A percentile compares a stretch with the other conserved stretches of the same genome.
Conservation (phyloP, 164 flowering plant species). For the Dillenia turbinata region DNA sequence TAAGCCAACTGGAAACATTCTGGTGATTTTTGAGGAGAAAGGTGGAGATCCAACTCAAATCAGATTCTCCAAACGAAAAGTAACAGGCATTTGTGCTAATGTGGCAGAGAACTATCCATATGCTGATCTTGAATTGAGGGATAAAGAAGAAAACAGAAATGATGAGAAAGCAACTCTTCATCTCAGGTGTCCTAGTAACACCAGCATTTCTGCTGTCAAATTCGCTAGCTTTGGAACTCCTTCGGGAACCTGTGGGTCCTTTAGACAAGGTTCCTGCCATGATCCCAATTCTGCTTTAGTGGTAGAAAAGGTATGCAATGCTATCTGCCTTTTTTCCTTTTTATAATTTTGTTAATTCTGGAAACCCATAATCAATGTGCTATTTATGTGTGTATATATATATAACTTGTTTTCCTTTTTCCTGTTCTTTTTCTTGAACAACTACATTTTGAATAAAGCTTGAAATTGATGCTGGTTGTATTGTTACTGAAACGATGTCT, state of each 20-base stretch:
- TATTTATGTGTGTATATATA: too few species aligned
- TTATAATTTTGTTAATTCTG: neutral
- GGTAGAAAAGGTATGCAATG: constrained; percentile 52
- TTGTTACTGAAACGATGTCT: too few species aligned
- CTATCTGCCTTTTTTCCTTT: neutral
- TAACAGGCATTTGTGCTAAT: constrained; percentile 39
- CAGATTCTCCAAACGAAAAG: constrained; percentile 59
- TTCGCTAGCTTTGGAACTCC: constrained; percentile 95
- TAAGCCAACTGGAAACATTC: constrained; percentile 73
- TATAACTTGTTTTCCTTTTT: too few species aligned
- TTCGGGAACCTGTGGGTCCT: constrained; percentile 71
- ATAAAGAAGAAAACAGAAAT: constrained; percentile 8
- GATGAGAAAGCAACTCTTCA: constrained; percentile 28
- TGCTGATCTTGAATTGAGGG: constrained; percentile 24
- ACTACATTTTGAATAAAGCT: too few species aligned
- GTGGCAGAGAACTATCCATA: constrained; percentile 65
- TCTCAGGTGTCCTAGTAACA: constrained; percentile 53
- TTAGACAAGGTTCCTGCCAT: constrained; percentile 56
- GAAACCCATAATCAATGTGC: neutral
- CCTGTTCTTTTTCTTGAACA: too few species aligned
- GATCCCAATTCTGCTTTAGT: constrained; percentile 52
- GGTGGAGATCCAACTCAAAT: constrained; percentile 90
- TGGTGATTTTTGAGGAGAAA: constrained; percentile 91
- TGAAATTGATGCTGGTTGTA: too few species aligned
- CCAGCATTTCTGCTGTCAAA: constrained; percentile 48